Base-by-base conservation (phyloP, 2,329 filamentous ascomycete species). In the Emericellopsis atlantica region DNA sequence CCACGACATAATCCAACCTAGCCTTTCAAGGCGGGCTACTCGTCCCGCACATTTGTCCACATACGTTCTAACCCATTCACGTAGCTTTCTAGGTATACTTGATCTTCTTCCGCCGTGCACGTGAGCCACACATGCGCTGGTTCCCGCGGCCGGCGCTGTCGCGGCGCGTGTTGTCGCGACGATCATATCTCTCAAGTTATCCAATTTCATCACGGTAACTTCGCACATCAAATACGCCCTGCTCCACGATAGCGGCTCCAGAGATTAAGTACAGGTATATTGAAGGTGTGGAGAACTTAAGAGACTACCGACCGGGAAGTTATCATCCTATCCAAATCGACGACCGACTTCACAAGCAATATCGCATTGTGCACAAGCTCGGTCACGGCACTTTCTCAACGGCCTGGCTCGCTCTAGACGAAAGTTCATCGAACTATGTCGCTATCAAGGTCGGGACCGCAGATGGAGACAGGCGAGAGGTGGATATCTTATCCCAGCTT, bases 311-410 rank as follows among this genome's bases (percentile, higher is more conserved):
- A 4, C 49, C 50, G 3, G 58, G 61, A 4, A 60, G 58, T 5
- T 66, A 60, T 46, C 58, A 67, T 44, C 61, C 63, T 7, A 51
- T 62, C 10, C 48, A 48, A 7, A 53, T 67, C 8, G 58, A 57
- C 11, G 60, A 66, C 22, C 45, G 44, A 2, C 56, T 69, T 44
- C 31, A 35, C 10, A 34, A 49, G 12, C 45, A 49, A 33, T 58
- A 58, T 39, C 38, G 43, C 6, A 40, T 56, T 4, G 45, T 53
- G 1, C 50, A 53, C 41, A 57, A 58, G 40, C 49, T 57, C 21
- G 54, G 54, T 18, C 44, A 50, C 32, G 53, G 53, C 36, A 41
- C 37, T 3, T 57, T 43, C 44, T 61, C 58, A 5, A 61, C 56
- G 6, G 47, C 49, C 18, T 62, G 55, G 55, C 56, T 63, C 10